Evolutionary conservation across 2,329 filamentous ascomycete species (phyloP).

Genomic region (Lecanicillium sp.): DNA sequence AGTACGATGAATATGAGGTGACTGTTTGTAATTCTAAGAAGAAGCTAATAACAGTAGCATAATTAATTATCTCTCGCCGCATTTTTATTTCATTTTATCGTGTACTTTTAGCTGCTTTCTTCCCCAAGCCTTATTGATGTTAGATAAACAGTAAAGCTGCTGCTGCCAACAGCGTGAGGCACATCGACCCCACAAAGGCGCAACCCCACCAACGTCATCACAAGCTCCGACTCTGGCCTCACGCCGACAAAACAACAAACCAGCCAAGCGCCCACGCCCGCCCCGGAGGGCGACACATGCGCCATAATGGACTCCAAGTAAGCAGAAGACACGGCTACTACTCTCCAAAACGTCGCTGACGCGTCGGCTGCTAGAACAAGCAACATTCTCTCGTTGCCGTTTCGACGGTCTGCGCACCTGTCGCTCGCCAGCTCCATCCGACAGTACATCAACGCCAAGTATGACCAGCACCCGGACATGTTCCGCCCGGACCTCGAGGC

Average conservation of each 20-base stretch:
- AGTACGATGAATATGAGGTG: too few species aligned
- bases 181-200: slow-evolving; percentile 1
- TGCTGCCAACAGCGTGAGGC: background rate
- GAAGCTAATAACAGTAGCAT: too few species aligned
- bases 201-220: slow-evolving; percentile 13
- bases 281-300: background rate
- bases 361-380: slow-evolving; percentile 22
- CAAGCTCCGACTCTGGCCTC: background rate
- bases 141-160: too few species aligned
- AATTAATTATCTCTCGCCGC: too few species aligned
- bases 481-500: slow-evolving; percentile 80
- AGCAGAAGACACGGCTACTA: background rate
- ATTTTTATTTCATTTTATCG: too few species aligned
- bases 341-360: background rate
- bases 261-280: slow-evolving; percentile 1
- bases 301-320: slow-evolving; percentile 12
- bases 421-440: slow-evolving; percentile 78
- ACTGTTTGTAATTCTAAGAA: too few species aligned
- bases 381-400: slow-evolving; percentile 74
- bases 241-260: slow-evolving; percentile 1
- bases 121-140: too few species aligned
- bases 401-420: slow-evolving; percentile 76
- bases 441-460: slow-evolving; percentile 94
- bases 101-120: too few species aligned
- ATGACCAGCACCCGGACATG: slow-evolving; percentile 98